Base-by-base conservation (phyloP, 2,329 filamentous ascomycete genomes). In the Fusarium chaquense region DNA sequence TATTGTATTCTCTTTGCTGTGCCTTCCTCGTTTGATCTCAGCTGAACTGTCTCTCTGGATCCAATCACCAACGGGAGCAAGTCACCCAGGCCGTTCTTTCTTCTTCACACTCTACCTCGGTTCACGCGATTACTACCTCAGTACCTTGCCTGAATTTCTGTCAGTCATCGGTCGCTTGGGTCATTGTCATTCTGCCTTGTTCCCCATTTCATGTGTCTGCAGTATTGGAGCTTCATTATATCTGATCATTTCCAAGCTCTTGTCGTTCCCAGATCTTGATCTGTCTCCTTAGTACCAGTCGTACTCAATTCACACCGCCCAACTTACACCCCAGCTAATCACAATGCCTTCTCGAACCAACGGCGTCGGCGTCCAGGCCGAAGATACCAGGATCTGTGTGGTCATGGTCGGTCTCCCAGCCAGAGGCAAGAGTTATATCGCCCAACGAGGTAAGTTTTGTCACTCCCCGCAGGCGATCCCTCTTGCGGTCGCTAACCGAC, bases 361-460 rank as follows among this genome's bases (percentile, higher is more conserved):
- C 79, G 90, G 91, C 72, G 83, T 88, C 75, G 91, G 91, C 76
- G 87, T 94, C 71, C 91, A 97, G 93, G 93, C 92, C 75, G 95
- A 98, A 85, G 94, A 98, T 81, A 95, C 93, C 65, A 93, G 93
- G 80, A 97, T 99, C 83, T 98, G 95, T 81, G 94, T 99, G 70
- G 94, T 99, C 76, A 98, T 99, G 96, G 96, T 99, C 65, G 96
- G 96, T 72, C 86, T 99, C 78, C 96, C 96, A 58, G 96, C 96
- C 66, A 87, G 96, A 74, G 96, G 96, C 77, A 99, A 99, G 87
- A 97, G 93, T 83, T 89, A 97, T 80, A 98, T 99, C 79, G 95
- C 96, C 73, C 94, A 97, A 77, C 98, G 98, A 88, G 94, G 94
- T 96, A 84, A 76, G 84, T 79, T 47, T 61, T 62, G 41, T 65